Evolutionary conservation across 805 yeast species (phyloP).

Genomic region (Starmerella asiatica): DNA sequence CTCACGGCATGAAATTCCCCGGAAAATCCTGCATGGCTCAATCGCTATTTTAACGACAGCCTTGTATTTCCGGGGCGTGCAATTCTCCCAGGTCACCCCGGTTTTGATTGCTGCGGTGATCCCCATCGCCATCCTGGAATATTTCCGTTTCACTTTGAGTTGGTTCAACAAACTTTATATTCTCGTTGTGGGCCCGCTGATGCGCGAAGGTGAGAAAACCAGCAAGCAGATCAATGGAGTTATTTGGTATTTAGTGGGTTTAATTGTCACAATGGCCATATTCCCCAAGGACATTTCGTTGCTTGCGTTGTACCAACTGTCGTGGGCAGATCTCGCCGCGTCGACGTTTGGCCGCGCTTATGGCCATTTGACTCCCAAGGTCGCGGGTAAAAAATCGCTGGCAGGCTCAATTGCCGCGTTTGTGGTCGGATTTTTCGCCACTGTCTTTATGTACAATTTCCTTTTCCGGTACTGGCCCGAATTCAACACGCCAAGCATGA

Average conservation of each 20-base stretch:
- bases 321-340: constrained; percentile 98
- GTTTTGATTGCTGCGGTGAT: constrained; percentile 46
- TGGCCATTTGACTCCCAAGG: constrained; percentile 71
- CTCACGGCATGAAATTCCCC: constrained; percentile 73
- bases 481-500: constrained; percentile 42
- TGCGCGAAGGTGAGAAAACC: constrained; percentile 70
- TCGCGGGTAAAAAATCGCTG: constrained; percentile 61
- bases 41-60: constrained; percentile 73
- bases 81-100: constrained; percentile 42
- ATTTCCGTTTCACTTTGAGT: constrained; percentile 47
- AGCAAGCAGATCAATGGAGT: constrained; percentile 57
- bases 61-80: constrained; percentile 50
- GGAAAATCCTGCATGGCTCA: constrained; percentile 78
- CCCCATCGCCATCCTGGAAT: constrained; percentile 48
- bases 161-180: constrained; percentile 57
- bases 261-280: constrained; percentile 51
- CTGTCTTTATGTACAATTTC: constrained; percentile 56
- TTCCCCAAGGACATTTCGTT: constrained; percentile 72
- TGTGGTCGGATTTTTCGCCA: constrained; percentile 50
- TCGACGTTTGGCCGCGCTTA: constrained; percentile 79
- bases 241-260: constrained; percentile 73
- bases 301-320: constrained; percentile 61
- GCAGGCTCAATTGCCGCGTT: constrained; percentile 90
- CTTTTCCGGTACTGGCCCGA: constrained; percentile 51
- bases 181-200: constrained; percentile 57